Conservation (phyloP, 768 basidiomycete genomes). For the Thelephora aurantiotincta region DNA sequence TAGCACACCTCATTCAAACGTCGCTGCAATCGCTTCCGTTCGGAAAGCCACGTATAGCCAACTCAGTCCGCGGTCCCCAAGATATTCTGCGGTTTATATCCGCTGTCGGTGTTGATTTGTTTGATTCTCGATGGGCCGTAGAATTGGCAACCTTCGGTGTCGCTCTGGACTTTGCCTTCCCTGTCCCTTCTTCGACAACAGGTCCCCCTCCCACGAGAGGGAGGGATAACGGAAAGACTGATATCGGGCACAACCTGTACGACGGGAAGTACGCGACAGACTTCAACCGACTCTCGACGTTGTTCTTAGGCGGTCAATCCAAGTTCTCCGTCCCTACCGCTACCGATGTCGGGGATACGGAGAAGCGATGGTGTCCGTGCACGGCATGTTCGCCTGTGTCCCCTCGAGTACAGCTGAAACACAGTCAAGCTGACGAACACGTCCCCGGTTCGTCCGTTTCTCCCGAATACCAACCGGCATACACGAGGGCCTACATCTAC, state of each 20-base stretch:
- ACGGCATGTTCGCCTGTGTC: conserved; percentile 15
- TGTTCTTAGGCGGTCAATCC: conserved; percentile 18
- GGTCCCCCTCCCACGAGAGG: conserved; percentile 1
- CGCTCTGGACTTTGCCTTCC: conserved; percentile 71
- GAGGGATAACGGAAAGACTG: conserved; percentile 15
- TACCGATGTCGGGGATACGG: neutral
- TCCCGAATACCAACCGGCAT: conserved; percentile 13
- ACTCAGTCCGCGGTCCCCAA: conserved; percentile 46
- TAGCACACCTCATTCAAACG: conserved; percentile 33
- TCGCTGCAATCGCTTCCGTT: conserved; percentile 43
- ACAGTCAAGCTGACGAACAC: conserved; percentile 9
- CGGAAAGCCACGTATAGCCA: conserved; percentile 50
- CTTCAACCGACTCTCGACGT: conserved; percentile 38
- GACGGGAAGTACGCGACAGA: conserved; percentile 40
- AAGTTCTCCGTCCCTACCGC: neutral
- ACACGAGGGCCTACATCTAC: conserved; percentile 58
- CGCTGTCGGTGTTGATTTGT: conserved; percentile 58
- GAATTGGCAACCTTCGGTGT: conserved; percentile 54
- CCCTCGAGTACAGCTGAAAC: conserved; percentile 6
- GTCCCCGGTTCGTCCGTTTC: neutral
- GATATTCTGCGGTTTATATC: conserved; percentile 55
- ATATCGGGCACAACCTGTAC: conserved; percentile 68
- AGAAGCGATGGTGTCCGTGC: conserved; percentile 20
- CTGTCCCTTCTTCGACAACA: conserved; percentile 17
- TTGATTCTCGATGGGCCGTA: conserved; percentile 64